Evolutionary conservation across 345 rosid genomes (phyloP), one percentile per base, ranked within the genome.

Genomic region (Corchorus olitorius): DNA sequence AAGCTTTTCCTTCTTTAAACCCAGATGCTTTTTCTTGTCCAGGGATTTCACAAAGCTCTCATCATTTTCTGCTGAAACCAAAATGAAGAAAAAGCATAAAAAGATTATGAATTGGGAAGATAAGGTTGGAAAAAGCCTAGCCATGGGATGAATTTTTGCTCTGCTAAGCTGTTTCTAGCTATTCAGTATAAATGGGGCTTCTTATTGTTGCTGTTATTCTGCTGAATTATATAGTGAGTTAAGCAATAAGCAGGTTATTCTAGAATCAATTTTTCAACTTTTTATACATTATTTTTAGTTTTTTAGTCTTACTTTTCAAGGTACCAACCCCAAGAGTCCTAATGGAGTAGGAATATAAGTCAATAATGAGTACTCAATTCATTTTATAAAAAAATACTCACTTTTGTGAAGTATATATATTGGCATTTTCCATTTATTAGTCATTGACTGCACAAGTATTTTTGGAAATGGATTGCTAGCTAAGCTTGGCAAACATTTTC

Each of bases 1-100:
- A 12, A 90, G 84, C 84, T 90, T 93, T 80, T 91, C 87, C 53
- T 80, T 89, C 71, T 52, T 82, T 33, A 80, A 75, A 22, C 87
- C 86, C 17, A 84, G 68, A 17, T 78, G 77, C 16, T 81, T 39
- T 39, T 39, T 75, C 33, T 75, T 78, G 64, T 87, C 83, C 73
- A 85, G 19, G 75, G 81, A 75, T 74, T 75, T 86, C 4, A 71
- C 80, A 46, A 83, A 85, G 63, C 76, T 83, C 2, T 79, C 45
- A 1, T 53, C 84, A 27, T 27, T 27, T 17, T 49, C 34, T 6
- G 35, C 75, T 15, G 45, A 12, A 12, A 41, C 69, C n/a, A 20
- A 49, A 49, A 33, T n/a, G 2, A 62, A 46, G 74, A 60, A 11
- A 34, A 59, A 0, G 12, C 19, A 45, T 55, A 76, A 39, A 68